Evolutionary conservation across 257 asterid genomes (phyloP), one percentile per base, ranked within the genome.

Genomic region (Linderniella brevidens): DNA sequence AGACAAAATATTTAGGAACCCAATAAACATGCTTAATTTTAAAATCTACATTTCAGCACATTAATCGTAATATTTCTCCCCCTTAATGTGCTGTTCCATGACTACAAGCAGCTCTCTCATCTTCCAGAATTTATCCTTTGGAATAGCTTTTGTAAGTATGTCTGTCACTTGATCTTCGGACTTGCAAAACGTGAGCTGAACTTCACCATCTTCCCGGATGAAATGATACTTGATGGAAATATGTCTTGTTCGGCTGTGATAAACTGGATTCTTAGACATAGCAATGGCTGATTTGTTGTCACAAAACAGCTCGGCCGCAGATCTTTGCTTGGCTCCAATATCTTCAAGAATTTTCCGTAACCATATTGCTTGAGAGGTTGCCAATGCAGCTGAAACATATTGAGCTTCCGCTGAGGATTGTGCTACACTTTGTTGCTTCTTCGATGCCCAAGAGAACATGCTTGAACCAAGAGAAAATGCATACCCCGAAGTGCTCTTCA

Each of bases 351-450:
- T 46, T 46, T 36, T 46, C 13, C 35, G 13, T 6, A 46, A 14
- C 51, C 36, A 46, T 3, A 46, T 17, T 10, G 13, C 51, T 46
- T 46, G 51, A 6, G 51, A 46, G 3, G 13, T 20, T 46, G 51
- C 36, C 29, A 16, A 16, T 12, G 19, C 13, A 9, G 51, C 36
- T 18, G 36, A 18, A 13, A 46, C 19, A 19, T 53, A 53, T 12
- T 54, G 25, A 2, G 58, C 42, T 16, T 54, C 16, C 12, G 32
- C 50, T 0, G 35, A 25, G 10, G 58, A 54, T 43, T 42, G 43
- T 14, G 42, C 51, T 35, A 54, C 51, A 41, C 29, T 54, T 43
- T 42, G 49, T 13, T 54, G 50, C 29, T n/a, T 54, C 58, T 54
- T 41, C 35, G 13, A 50, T 35, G 44, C 14, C 43, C 11, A 35